Evolutionary conservation across 2,329 filamentous ascomycete genomes (phyloP).

Genomic region (Aspergillus vadensis): DNA sequence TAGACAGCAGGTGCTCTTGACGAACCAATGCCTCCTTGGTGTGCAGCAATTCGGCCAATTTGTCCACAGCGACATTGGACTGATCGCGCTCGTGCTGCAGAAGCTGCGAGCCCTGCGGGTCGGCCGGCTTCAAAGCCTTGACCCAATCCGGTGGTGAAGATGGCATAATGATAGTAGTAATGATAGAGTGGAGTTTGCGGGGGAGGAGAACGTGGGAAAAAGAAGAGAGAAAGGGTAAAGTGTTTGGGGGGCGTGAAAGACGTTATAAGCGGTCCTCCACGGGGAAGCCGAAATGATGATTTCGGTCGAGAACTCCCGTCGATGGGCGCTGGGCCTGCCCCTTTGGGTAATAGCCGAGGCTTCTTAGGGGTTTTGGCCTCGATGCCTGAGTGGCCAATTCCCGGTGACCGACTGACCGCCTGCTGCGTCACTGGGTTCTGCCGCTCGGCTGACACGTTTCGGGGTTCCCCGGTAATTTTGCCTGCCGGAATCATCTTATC

Average conservation of each 20-base stretch:
- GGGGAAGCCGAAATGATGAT: conserved; percentile 1
- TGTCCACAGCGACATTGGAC: conserved; percentile 67
- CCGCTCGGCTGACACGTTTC: no score
- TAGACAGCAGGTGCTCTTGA: conserved; percentile 61
- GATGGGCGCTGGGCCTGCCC: conserved; percentile 11
- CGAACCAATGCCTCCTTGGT: conserved; percentile 65
- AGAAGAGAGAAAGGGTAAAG: not conserved
- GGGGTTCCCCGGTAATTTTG: no score
- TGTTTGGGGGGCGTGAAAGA: not conserved
- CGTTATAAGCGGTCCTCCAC: conserved; percentile 8
- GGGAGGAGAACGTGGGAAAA: conserved; percentile 5
- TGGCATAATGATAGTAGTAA: conserved; percentile 30
- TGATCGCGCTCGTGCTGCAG: conserved; percentile 68
- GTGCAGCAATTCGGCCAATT: conserved; percentile 69
- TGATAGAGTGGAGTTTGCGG: not conserved
- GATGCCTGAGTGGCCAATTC: conserved; percentile 7
- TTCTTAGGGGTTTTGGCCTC: not conserved
- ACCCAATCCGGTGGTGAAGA: conserved; percentile 63
- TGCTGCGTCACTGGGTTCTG: no score
- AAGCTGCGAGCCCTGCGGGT: conserved; percentile 69
- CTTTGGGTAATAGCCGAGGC: conserved; percentile 29
- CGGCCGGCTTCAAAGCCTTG: conserved; percentile 65
- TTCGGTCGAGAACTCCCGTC: conserved; percentile 6
- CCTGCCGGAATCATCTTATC: not conserved
- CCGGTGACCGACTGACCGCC: not conserved